Evolutionary conservation across 768 basidiomycete genomes (phyloP), one percentile per base, ranked within the genome.

Genomic region (Phlebiopsis gigantea): DNA sequence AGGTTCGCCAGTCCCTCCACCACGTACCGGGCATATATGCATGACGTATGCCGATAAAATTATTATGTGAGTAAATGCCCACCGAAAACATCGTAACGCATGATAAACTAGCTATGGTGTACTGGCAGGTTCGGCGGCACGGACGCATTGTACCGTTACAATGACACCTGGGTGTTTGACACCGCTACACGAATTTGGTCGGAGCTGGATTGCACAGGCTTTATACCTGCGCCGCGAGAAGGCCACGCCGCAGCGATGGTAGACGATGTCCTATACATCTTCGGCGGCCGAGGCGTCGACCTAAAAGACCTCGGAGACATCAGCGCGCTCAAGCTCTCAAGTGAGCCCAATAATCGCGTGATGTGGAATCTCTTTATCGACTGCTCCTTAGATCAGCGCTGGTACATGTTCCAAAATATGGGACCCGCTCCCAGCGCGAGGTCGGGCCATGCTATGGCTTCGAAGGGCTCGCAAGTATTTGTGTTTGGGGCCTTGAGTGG

Each of bases 391-490:
- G 96, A 94, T 71, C 91, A 93, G 66, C 81, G 97, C 63, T 99
- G 97, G 97, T 99, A 95, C 74, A 98, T 95, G 93, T 99, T 99
- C 77, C 94, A 98, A 72, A 97, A 98, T 67, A 99, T 99, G 97
- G 97, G 97, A 0, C 96, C 96, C 15, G 83, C 92, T 15, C 97
- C 97, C 0, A 86, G 79, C 41, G 91, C 93, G 2, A 82, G 97
- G 50, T 95, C 93, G 8, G 97, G 97, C 1, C 97, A 99, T 72
- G 91, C 96, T 17, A 96, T 99, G 94, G 93, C 95, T 6, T 85
- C 92, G 12, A 86, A 90, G 67, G 93, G 91, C 29, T 81, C 86
- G 47, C 83, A 87, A 59, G 90, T 99, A 5, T 91, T 92, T 62
- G 94, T 99, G 5, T 79, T 99, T 6, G 97, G 97, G 28, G 97